Evolutionary conservation across 2,329 filamentous ascomycete species (phyloP).

Genomic region (Diplodia seriata): DNA sequence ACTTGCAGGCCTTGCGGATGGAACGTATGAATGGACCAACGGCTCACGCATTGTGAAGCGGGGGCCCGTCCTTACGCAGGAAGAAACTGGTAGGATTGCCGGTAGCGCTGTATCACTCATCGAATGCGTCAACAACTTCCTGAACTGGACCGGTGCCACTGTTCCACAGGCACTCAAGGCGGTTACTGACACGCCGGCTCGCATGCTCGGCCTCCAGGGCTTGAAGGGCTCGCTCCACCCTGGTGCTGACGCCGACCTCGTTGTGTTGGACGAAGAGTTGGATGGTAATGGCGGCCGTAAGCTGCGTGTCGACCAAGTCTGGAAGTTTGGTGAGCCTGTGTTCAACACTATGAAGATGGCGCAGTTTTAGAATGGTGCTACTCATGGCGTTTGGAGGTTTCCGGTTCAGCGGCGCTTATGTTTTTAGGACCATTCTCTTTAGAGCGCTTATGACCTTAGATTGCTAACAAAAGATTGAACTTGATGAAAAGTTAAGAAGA

Average conservation of each 20-base stretch:
- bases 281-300: conserved; percentile 55
- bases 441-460: background rate
- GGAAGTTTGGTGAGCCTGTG: conserved; percentile 70
- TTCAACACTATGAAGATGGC: conserved; percentile 14
- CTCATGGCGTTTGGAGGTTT: background rate
- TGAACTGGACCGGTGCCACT: conserved; percentile 73
- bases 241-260: conserved; percentile 62
- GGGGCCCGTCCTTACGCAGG: conserved; percentile 74
- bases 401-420: background rate
- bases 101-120: conserved; percentile 73
- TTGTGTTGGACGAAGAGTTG: conserved; percentile 68
- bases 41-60: conserved; percentile 71
- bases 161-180: conserved; percentile 73
- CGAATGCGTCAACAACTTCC: conserved; percentile 82
- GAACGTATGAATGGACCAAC: conserved; percentile 86
- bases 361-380: background rate
- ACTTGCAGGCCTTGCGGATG: conserved; percentile 82
- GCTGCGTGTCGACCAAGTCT: conserved; percentile 75
- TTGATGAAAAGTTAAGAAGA: background rate
- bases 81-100: conserved; percentile 69
- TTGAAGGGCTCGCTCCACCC: conserved; percentile 66
- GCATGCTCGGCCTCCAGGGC: conserved; percentile 72
- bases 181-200: conserved; percentile 78
- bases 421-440: background rate
- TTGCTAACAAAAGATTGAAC: conserved; percentile 3